Base-by-base conservation (phyloP, 495 filamentous ascomycete species). In the Pyronema domesticum region DNA sequence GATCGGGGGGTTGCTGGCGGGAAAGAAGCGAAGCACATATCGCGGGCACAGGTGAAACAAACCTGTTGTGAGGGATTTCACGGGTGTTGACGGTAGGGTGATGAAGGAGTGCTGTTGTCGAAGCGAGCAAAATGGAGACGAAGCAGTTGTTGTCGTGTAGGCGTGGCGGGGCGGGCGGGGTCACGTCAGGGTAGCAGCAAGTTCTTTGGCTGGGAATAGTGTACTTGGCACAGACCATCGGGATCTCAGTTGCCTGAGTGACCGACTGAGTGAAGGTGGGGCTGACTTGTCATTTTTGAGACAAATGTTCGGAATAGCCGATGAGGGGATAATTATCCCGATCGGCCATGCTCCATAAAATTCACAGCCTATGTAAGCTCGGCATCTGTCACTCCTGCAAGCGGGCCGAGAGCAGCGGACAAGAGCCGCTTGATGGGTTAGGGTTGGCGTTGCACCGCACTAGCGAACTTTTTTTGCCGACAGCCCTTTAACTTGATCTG, bases 391-490 rank as follows among this genome's bases (percentile, higher is more conserved):
- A 30, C 23, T 30, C 5, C 23, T 30, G 23, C 23, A 30, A 1
- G 23, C 23, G 23, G 23, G 23, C 23, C 23, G 23, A 30, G 5
- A 30, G 23, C 23, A 30, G 23, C 23, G 2, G 5, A 30, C 23
- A 30, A 30, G 23, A 30, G 23, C 23, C 23, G 23, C 23, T 30
- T 30, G 23, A 17, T 42, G 45, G 45, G 14, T 47, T 47, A 47
- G 45, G 45, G 45, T 14, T 47, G 13, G n/a, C 13, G 18, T 30
- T 17, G 45, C 13, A 18, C 45, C 45, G 45, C 45, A 47, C 45
- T 47, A 47, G 45, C 45, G 45, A 47, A 11, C n/a, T 47, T 47
- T 47, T 47, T 42, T 42, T 42, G 39, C 39, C 39, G 39, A 42
- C 39, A 17, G 1, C 6, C 39, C 15, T 42, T 42, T 42, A 42